Evolutionary conservation across 106 monocot species (phyloP).

Genomic region (Dendrobium catenatum): DNA sequence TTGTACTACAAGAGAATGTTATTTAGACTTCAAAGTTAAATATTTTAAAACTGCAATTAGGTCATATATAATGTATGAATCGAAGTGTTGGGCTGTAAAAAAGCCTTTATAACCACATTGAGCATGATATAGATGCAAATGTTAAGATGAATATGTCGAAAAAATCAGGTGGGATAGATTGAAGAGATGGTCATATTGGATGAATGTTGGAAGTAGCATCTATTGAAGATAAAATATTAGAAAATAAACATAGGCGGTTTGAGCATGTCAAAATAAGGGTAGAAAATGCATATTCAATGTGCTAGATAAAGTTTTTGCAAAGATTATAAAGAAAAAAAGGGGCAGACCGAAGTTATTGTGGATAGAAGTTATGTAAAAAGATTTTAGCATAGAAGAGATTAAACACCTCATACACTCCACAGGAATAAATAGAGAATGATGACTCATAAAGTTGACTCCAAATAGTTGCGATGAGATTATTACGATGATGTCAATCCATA

Average conservation of each 20-base stretch:
- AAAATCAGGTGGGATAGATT: neutral
- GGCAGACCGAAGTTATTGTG: neutral
- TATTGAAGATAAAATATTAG: too few relatives aligned
- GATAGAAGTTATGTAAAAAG: neutral
- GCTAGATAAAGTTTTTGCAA: too few relatives aligned
- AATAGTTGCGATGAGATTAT: neutral
- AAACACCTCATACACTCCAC: neutral
- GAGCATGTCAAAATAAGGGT: too few relatives aligned
- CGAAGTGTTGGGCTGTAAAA: neutral
- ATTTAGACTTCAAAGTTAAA: neutral
- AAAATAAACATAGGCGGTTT: too few relatives aligned
- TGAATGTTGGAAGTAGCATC: too few relatives aligned
- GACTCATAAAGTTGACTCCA: neutral
- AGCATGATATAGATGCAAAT: neutral
- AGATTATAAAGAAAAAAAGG: too few relatives aligned
- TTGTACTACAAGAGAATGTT: neutral
- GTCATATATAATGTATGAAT: neutral
- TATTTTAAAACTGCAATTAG: neutral
- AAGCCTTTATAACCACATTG: too few relatives aligned
- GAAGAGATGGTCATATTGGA: too few relatives aligned
- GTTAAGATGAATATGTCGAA: neutral
- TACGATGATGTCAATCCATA: neutral
- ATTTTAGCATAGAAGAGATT: neutral
- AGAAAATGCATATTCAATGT: too few relatives aligned
- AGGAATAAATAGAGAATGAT: neutral